phyloP scores from a whole-genome alignment of 352 stramenopile genomes.

The Globisporangium rhizosaccharum region DNA sequence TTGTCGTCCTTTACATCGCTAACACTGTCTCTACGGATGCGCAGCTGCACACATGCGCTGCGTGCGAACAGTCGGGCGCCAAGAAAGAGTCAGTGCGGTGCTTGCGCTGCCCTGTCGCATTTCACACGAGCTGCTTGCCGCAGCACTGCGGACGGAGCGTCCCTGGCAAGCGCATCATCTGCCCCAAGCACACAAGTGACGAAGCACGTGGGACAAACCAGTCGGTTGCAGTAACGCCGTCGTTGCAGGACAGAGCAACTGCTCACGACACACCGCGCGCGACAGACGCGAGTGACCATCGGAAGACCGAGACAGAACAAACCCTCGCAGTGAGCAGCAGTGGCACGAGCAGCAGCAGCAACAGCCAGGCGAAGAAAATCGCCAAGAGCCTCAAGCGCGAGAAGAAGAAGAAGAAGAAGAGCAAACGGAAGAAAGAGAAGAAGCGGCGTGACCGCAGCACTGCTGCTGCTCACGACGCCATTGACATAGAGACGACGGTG shows the following conservation, averaged over 20 bases:
- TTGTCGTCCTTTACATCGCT: background rate
- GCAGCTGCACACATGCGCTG: slow-evolving; percentile 70
- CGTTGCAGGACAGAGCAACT: no score
- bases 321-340: slow-evolving; percentile 5
- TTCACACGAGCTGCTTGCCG: slow-evolving; percentile 75
- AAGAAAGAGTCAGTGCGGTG: slow-evolving; percentile 80
- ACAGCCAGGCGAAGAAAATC: slow-evolving; percentile 24
- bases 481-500: slow-evolving; percentile 17
- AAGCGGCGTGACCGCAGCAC: slow-evolving; percentile 13
- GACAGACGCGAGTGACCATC: no score
- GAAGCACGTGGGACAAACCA: background rate
- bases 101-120: slow-evolving; percentile 73
- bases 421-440: slow-evolving; percentile 48
- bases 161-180: slow-evolving; percentile 72
- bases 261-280: no score
- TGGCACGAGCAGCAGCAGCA: background rate
- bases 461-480: background rate
- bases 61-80: slow-evolving; percentile 67
- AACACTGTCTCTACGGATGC: slow-evolving; percentile 1
- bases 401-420: slow-evolving; percentile 47
- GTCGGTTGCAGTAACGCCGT: no score
- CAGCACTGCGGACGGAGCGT: slow-evolving; percentile 41
- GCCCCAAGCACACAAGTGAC: slow-evolving; percentile 37
- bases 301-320: slow-evolving; percentile 13
- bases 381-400: slow-evolving; percentile 33